A percentile compares a stretch with the other conserved stretches of the same genome.
Evolutionary conservation across 345 rosid species (phyloP).

Genomic region (Hibiscus trionum): DNA sequence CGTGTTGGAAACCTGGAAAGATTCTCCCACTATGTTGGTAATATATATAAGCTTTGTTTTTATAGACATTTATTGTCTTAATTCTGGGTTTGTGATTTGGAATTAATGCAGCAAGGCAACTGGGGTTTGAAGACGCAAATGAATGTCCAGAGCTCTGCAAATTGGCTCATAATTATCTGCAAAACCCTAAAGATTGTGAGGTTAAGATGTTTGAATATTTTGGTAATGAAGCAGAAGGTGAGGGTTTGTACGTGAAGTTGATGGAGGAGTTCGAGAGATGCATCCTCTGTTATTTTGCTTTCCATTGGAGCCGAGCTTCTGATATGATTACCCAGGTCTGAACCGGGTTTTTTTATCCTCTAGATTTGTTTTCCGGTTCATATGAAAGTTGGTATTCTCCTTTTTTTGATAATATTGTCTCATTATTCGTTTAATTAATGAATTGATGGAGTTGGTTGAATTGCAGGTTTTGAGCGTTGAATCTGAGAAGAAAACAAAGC

Average conservation of each 20-base stretch:
- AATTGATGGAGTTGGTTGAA: neutral
- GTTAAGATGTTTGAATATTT: slow-evolving; percentile 48
- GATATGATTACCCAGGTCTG: slow-evolving; percentile 50
- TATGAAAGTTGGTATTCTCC: too few relatives aligned
- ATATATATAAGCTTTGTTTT: slow-evolving; percentile 20
- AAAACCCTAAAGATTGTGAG: slow-evolving; percentile 49
- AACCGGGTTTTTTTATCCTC: neutral
- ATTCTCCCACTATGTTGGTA: slow-evolving; percentile 67
- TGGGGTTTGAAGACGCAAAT: slow-evolving; percentile 62
- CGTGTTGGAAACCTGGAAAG: slow-evolving; percentile 55
- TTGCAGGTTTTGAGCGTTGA: slow-evolving; percentile 52
- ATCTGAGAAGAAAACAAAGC: slow-evolving; percentile 43
- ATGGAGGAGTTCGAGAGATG: slow-evolving; percentile 74
- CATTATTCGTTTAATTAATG: neutral
- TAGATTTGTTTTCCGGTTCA: too few relatives aligned
- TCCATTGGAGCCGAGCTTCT: slow-evolving; percentile 78
- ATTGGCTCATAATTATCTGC: slow-evolving; percentile 53
- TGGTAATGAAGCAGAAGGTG: slow-evolving; percentile 39
- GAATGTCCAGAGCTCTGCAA: slow-evolving; percentile 65
- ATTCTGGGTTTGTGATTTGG: neutral
- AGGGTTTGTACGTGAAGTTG: slow-evolving; percentile 50
- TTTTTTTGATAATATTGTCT: too few relatives aligned
- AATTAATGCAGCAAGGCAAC: slow-evolving; percentile 54
- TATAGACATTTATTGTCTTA: too few relatives aligned
- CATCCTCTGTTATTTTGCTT: slow-evolving; percentile 74